These are phyloP conservation scores for Begonia peltatifolia DNA, from an alignment of 306 rosid genomes.

Conservation along the genomic window DNA sequence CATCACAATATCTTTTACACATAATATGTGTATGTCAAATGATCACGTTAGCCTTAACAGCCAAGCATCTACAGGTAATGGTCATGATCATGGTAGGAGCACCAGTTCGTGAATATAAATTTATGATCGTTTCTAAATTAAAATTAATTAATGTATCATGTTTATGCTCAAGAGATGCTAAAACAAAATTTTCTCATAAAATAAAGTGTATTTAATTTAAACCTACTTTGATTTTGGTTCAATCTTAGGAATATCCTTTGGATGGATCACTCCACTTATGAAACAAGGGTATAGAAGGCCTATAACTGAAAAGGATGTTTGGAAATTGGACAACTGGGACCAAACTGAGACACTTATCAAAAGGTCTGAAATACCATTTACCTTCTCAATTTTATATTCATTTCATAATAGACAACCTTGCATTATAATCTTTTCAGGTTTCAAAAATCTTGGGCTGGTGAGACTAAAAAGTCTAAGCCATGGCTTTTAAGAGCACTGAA, in stretches of 20 bases:
- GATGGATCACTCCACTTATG: conserved; percentile 88
- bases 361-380: conserved; percentile 21
- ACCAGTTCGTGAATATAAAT: too few species aligned
- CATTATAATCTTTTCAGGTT: conserved; percentile 32
- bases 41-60: too few species aligned
- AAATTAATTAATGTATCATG: too few species aligned
- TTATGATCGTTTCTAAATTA: too few species aligned
- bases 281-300: conserved; percentile 62
- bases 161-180: too few species aligned
- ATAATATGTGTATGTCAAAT: too few species aligned
- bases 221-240: conserved; percentile 10
- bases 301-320: conserved; percentile 60
- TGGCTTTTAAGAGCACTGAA: conserved; percentile 72
- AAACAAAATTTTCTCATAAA: too few species aligned
- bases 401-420: too few species aligned
- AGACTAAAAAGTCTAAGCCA: conserved; percentile 54
- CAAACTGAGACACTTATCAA: conserved; percentile 39
- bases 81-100: too few species aligned
- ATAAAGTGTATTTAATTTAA: not conserved
- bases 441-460: conserved; percentile 57
- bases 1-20: too few species aligned
- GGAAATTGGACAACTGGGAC: conserved; percentile 89
- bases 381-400: too few species aligned
- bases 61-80: too few species aligned
- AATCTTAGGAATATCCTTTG: conserved; percentile 49